phyloP scores from a whole-genome alignment of 805 yeast species.

The Saccharomyces kudriavzevii region DNA sequence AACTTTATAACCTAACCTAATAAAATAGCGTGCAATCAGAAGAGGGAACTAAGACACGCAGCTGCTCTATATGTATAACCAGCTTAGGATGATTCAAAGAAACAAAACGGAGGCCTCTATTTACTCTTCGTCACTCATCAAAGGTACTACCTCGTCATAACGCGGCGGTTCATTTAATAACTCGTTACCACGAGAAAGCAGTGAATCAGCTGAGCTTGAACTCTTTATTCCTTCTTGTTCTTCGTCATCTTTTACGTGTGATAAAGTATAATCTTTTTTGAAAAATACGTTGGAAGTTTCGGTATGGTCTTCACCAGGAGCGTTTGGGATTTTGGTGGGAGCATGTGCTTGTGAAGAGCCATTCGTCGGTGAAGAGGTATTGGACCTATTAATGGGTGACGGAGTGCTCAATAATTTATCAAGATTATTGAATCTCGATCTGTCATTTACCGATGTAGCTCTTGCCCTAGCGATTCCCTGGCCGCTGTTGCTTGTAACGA shows the following conservation, averaged over 20 bases:
- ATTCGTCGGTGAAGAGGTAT: background rate
- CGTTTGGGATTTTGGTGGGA: background rate
- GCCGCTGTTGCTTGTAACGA: conserved; percentile 1
- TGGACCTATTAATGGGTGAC: background rate
- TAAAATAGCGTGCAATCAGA: background rate
- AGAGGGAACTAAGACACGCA: background rate
- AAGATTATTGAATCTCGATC: conserved; percentile 13
- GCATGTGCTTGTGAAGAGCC: conserved; percentile 1
- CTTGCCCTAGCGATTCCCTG: background rate
- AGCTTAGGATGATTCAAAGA: background rate
- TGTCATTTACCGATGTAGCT: conserved; percentile 4
- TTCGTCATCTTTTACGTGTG: background rate
- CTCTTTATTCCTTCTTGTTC: background rate
- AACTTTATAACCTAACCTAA: background rate
- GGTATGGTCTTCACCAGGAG: background rate
- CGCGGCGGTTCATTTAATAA: conserved; percentile 25
- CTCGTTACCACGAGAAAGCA: background rate
- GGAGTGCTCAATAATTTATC: conserved; percentile 14
- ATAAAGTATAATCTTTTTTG: conserved; percentile 5
- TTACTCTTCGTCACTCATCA: conserved; percentile 20
- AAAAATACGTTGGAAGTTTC: conserved; percentile 1
- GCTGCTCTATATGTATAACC: background rate
- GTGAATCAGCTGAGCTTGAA: background rate
- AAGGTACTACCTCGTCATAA: conserved; percentile 25
- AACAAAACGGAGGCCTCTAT: background rate